A percentile compares a stretch with the other conserved stretches of the same genome.
These are phyloP conservation scores for Zanthoxylum bungeanum DNA, from an alignment of 345 rosid species.

Conservation along the genomic window DNA sequence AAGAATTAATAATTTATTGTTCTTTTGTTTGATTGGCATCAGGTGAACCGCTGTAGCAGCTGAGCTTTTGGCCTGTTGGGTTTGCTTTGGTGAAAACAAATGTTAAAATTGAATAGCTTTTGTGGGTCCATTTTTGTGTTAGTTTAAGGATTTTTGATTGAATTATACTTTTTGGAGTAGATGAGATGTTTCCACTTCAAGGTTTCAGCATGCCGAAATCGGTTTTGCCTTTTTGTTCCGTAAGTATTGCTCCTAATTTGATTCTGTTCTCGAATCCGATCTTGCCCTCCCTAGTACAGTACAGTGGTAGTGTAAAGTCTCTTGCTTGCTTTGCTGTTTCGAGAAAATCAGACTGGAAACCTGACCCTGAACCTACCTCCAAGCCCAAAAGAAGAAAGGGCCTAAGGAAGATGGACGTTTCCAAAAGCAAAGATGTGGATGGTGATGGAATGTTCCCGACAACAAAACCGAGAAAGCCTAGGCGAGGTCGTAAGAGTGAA, in stretches of 20 bases:
- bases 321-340: slow-evolving; percentile 39
- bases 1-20: background rate
- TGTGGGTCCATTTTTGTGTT: background rate
- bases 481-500: slow-evolving; percentile 79
- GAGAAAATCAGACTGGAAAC: slow-evolving; percentile 33
- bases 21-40: background rate
- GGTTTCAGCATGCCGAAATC: slow-evolving; percentile 24
- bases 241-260: slow-evolving; percentile 6
- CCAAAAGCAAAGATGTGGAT: slow-evolving; percentile 22
- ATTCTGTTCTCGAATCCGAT: background rate
- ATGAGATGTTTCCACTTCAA: slow-evolving; percentile 33
- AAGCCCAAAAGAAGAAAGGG: slow-evolving; percentile 19
- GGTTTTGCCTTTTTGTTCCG: slow-evolving; percentile 14
- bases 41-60: background rate
- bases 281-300: background rate
- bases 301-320: slow-evolving; percentile 11
- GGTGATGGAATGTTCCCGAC: slow-evolving; percentile 30
- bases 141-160: background rate
- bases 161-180: background rate
- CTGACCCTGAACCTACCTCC: slow-evolving; percentile 35
- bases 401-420: slow-evolving; percentile 15
- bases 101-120: background rate
- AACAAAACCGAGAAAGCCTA: slow-evolving; percentile 49
- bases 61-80: background rate
- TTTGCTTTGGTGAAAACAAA: background rate